Base-by-base conservation (phyloP, 345 rosid species). In the Punica granatum region DNA sequence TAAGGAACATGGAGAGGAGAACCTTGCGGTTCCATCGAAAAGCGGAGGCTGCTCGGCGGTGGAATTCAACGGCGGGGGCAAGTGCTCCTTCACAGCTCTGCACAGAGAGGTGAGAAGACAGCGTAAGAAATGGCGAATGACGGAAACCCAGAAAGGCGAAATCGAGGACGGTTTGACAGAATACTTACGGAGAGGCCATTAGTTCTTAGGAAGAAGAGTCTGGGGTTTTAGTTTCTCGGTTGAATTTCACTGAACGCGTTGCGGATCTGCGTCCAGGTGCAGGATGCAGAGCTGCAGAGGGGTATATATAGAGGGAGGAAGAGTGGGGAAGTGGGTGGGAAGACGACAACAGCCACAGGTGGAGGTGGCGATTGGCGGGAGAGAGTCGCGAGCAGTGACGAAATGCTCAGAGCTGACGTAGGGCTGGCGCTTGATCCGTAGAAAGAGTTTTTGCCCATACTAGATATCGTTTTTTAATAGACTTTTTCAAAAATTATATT, bases 1-100 rank as follows among this genome's bases (percentile, higher is more conserved):
- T 13, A 23, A 23, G 51, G n/a, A 7, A 46, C 51, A 3, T 28
- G 60, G 26, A 60, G 23, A 35, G n/a, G 49, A 23, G 67, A 72
- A 88, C 97, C 84, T 90, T 4, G 82, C 83, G 60, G 92, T 85
- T 68, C 96, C 96, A 31, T 85, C 98, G 67, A 88, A 87, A 35
- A 88, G 78, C 32, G 86, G 83, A 44, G 92, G 96, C 64, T 77
- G 89, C 44, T 78, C 89, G 3, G 94, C 80, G 13, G 76, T 66
- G 63, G 92, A 85, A 56, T 76, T 82, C 65, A 93, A 74, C 0
- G 78, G 49, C 3, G 78, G 78, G 59, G 85, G 85, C 67, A 86
- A 70, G 36, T 70, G 71, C 78, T 92, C 96, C 34, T 67, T 69
- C 6, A 61, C 68, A 72, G 75, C 80, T 1, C 74, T 74, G 67